Conservation (phyloP, 164 flowering plant genomes). For the Kalanchoe fedtschenkoi region DNA sequence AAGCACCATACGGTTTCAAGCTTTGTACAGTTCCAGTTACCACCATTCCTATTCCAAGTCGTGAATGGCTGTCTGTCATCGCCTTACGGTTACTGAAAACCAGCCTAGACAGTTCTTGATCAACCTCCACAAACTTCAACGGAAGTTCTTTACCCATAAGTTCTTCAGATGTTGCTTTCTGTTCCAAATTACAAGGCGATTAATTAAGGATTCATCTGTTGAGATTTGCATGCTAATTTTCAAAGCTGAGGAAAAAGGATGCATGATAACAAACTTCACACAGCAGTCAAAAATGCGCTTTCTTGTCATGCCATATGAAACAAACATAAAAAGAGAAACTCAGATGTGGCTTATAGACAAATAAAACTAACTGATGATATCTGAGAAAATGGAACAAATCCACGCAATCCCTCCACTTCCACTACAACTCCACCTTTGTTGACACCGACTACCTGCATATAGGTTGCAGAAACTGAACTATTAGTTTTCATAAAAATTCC, state of each 20-base stretch:
- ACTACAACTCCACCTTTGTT: slow-evolving; percentile 92
- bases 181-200: slow-evolving; percentile 12
- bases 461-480: not conserved
- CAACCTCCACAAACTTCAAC: slow-evolving; percentile 86
- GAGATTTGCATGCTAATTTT: no score
- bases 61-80: slow-evolving; percentile 94
- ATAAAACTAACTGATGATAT: slow-evolving; percentile 56
- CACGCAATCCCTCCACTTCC: slow-evolving; percentile 76
- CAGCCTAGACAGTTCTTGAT: slow-evolving; percentile 78
- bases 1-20: slow-evolving; percentile 95
- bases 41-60: slow-evolving; percentile 93
- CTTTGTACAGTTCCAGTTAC: slow-evolving; percentile 86
- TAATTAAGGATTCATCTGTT: not conserved
- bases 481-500: not conserved
- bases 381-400: slow-evolving; percentile 91
- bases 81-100: slow-evolving; percentile 95
- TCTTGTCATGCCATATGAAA: no score
- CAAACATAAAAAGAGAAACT: no score
- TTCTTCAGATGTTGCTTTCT: slow-evolving; percentile 83
- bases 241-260: no score
- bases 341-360: not conserved
- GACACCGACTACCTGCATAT: slow-evolving; percentile 60
- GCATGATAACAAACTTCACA: no score
- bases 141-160: slow-evolving; percentile 72
- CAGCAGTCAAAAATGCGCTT: no score